Percentiles rank a stretch among this genome's conserved stretches.
Conservation (phyloP, 2,329 filamentous ascomycete genomes). For the Chaetoscypha palmicola region DNA sequence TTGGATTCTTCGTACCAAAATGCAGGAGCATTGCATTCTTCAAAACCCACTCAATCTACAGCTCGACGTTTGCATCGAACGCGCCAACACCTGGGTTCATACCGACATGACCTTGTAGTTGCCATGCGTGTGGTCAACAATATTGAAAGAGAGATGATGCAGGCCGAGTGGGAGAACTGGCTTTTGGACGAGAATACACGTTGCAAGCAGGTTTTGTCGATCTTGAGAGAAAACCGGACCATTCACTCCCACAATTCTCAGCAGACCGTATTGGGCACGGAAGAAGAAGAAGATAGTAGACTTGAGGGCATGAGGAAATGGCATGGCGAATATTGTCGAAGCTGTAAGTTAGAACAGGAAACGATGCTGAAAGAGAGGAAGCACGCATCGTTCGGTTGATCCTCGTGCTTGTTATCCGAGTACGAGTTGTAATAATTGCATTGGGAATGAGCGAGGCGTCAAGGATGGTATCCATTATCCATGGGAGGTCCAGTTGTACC, state of each 20-base stretch:
- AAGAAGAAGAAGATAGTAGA: conserved; percentile 28
- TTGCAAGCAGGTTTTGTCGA: conserved; percentile 56
- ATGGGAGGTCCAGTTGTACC: too few species aligned
- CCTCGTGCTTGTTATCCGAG: too few species aligned
- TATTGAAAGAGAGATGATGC: conserved; percentile 78
- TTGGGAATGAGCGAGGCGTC: conserved; percentile 6
- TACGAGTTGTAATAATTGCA: conserved; percentile 1
- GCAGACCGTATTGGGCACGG: conserved; percentile 19
- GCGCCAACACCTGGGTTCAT: conserved; percentile 74
- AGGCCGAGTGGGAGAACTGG: conserved; percentile 92
- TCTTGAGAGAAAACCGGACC: conserved; percentile 35
- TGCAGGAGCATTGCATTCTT: conserved; percentile 41
- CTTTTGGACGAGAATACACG: conserved; percentile 68
- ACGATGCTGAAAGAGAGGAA: conserved; percentile 19
- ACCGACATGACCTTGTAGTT: conserved; percentile 85
- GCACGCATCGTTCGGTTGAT: conserved; percentile 22
- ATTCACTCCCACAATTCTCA: conserved; percentile 23
- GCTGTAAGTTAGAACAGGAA: conserved; percentile 39
- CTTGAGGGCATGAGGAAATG: conserved; percentile 44
- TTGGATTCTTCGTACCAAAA: conserved; percentile 50
- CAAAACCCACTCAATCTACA: conserved; percentile 44
- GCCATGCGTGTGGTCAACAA: conserved; percentile 85
- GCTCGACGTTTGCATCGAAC: conserved; percentile 64
- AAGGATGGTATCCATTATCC: too few species aligned
- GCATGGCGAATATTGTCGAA: conserved; percentile 56